Evolutionary conservation across 2,329 filamentous ascomycete species (phyloP).

Genomic region (Venturia aucupariae): DNA sequence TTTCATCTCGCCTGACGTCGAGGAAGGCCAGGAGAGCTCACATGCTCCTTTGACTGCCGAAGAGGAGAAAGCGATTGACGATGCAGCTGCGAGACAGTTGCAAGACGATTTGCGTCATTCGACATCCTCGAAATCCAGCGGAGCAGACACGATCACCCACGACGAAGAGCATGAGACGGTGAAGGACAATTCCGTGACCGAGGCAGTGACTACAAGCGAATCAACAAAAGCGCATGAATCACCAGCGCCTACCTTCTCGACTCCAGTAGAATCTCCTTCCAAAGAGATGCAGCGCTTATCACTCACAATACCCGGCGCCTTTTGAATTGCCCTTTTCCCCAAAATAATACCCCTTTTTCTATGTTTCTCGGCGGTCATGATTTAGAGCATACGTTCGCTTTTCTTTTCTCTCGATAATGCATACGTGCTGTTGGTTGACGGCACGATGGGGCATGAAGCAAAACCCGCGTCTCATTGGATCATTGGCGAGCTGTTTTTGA

Average conservation of each 20-base stretch:
- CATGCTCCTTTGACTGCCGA: slow-evolving; percentile 21
- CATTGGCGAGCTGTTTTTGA: neutral
- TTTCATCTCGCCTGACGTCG: slow-evolving; percentile 21
- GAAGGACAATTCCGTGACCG: neutral
- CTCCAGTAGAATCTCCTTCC: slow-evolving; percentile 11
- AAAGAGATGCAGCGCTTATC: slow-evolving; percentile 28
- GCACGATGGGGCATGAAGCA: neutral
- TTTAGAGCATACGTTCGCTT: slow-evolving; percentile 1
- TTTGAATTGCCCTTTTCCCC: slow-evolving; percentile 16
- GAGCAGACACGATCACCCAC: slow-evolving; percentile 22
- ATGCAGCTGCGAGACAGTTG: slow-evolving; percentile 26
- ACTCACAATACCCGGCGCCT: slow-evolving; percentile 27
- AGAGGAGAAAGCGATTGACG: slow-evolving; percentile 26
- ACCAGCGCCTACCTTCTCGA: neutral
- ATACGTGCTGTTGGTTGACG: neutral
- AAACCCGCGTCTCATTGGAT: neutral
- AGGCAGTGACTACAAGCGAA: slow-evolving; percentile 14
- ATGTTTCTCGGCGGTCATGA: neutral
- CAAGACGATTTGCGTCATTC: slow-evolving; percentile 18
- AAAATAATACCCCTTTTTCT: slow-evolving; percentile 3
- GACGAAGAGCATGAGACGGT: slow-evolving; percentile 14
- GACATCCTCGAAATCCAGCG: slow-evolving; percentile 14
- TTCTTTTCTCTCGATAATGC: neutral
- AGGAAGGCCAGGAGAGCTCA: slow-evolving; percentile 11
- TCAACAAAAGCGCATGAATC: slow-evolving; percentile 8